Evolutionary conservation across 2,329 filamentous ascomycete species (phyloP).

Genomic region (Bipolaris sorokiniana): DNA sequence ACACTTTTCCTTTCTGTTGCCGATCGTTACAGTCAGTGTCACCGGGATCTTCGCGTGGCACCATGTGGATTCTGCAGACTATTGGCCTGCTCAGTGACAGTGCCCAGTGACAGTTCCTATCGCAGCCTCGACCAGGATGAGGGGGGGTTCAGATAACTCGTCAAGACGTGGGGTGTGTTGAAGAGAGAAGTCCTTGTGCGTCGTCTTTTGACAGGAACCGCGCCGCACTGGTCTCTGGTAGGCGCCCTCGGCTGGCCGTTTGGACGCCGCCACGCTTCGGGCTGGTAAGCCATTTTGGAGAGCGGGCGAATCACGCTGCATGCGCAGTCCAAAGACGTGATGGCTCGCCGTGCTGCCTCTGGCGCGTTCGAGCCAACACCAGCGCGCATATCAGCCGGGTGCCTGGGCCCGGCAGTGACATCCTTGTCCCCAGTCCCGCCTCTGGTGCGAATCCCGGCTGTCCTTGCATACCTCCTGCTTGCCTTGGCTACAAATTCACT

Average conservation of each 20-base stretch:
- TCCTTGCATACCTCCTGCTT: conserved; percentile 28
- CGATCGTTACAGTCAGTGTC: conserved; percentile 4
- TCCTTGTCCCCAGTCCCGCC: conserved; percentile 29
- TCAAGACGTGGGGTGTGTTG: conserved; percentile 4
- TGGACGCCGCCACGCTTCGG: conserved; percentile 8
- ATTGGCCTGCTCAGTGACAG: no score
- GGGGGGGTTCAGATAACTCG: background rate
- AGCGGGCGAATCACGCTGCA: conserved; percentile 26
- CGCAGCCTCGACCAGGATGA: background rate
- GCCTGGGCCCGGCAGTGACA: conserved; percentile 32
- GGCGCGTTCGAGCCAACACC: conserved; percentile 30
- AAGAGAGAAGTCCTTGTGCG: conserved; percentile 1
- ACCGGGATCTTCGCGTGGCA: background rate
- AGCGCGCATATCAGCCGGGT: conserved; percentile 25
- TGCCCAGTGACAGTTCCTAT: conserved; percentile 7
- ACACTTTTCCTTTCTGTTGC: background rate
- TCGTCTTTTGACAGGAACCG: conserved; percentile 7
- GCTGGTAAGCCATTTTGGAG: conserved; percentile 12
- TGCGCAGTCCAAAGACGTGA: conserved; percentile 11
- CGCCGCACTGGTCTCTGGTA: conserved; percentile 11
- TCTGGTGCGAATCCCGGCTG: conserved; percentile 27
- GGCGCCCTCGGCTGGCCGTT: conserved; percentile 3
- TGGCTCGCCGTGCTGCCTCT: conserved; percentile 12
- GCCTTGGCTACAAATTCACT: conserved; percentile 29
- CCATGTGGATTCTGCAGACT: no score